Evolutionary conservation across 2,329 filamentous ascomycete species (phyloP), one percentile per base, ranked within the genome.

Genomic region (Aureobasidium sp.): DNA sequence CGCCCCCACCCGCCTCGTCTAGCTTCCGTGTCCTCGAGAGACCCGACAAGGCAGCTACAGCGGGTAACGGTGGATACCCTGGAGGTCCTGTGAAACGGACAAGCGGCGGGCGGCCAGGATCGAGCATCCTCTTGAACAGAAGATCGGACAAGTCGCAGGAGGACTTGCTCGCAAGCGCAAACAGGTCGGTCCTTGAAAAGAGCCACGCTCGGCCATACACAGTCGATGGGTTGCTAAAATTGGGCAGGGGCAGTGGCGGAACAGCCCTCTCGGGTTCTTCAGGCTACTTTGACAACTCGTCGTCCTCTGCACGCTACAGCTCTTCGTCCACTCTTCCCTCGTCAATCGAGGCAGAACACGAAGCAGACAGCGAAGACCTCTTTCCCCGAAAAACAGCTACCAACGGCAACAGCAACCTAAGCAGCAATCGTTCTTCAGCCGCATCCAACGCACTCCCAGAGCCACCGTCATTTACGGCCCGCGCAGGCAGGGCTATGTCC

Each of bases 21-120:
- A 81, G 80, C n/a, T 83, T 83, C 68, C 75, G 77, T 27, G 81
- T 84, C 47, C 75, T 83, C 61, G 80, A 83, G 65, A 76, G 81
- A 63, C 77, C 79, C 16, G 73, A 76, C 49, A 76, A 74, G 65
- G 76, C 74, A 65, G 77, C 77, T 15, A 72, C 63, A 62, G 64
- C 76, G 64, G 76, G 76, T 60, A 73, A 75, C 54, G 74, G 74
- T n/a, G 72, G 69, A 49, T 25, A 42, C 32, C 21, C 73, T 27
- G 72, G 68, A 47, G 53, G 54, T 25, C 34, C 47, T 30, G 45
- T 59, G 65, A 76, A 74, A 63, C 69, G 68, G 36, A 67, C 71
- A 53, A 70, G 67, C 59, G 54, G 63, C 59, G 66, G 68, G 69
- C 66, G 74, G 67, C 66, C 73, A 66, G 67, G 72, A 67, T 65